phyloP scores from a whole-genome alignment of 768 basidiomycete species.

The Hygrocybe punicea region DNA sequence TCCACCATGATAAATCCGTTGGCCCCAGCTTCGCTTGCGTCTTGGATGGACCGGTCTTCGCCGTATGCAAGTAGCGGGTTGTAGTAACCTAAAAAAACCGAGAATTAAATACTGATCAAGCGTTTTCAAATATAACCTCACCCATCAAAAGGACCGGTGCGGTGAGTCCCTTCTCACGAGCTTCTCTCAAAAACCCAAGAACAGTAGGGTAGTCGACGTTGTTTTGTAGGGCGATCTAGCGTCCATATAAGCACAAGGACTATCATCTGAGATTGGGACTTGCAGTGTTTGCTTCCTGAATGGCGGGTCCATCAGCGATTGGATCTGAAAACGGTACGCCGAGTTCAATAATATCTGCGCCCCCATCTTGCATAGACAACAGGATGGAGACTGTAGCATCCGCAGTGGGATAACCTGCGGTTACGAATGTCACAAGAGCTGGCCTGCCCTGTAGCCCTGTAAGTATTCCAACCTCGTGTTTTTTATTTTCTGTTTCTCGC shows the following conservation, averaged over 20 bases:
- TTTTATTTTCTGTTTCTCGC: slow-evolving; percentile 3
- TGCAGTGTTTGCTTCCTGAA: slow-evolving; percentile 93
- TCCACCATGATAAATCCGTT: slow-evolving; percentile 99
- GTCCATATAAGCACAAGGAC: neutral
- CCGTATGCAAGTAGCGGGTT: slow-evolving; percentile 95
- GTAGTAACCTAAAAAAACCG: slow-evolving; percentile 73
- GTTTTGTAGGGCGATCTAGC: slow-evolving; percentile 79
- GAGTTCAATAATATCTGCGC: slow-evolving; percentile 91
- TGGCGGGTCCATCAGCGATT: slow-evolving; percentile 90
- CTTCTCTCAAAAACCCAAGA: slow-evolving; percentile 71
- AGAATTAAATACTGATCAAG: slow-evolving; percentile 5
- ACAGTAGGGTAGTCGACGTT: slow-evolving; percentile 73
- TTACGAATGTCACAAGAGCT: slow-evolving; percentile 84
- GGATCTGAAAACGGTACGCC: slow-evolving; percentile 97
- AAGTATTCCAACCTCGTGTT: neutral
- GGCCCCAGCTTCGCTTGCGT: slow-evolving; percentile 85
- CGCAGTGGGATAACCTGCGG: slow-evolving; percentile 82
- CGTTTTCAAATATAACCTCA: slow-evolving; percentile 28
- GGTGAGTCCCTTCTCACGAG: slow-evolving; percentile 76
- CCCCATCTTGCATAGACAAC: slow-evolving; percentile 90
- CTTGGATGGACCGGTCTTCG: slow-evolving; percentile 89
- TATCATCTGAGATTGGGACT: slow-evolving; percentile 24
- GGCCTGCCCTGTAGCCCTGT: slow-evolving; percentile 44
- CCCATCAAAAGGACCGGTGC: slow-evolving; percentile 94
- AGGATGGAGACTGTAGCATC: slow-evolving; percentile 82